These are phyloP conservation scores for Melocanna baccifera DNA, from an alignment of 176 grass and related monocot genomes.

Conservation along the genomic window DNA sequence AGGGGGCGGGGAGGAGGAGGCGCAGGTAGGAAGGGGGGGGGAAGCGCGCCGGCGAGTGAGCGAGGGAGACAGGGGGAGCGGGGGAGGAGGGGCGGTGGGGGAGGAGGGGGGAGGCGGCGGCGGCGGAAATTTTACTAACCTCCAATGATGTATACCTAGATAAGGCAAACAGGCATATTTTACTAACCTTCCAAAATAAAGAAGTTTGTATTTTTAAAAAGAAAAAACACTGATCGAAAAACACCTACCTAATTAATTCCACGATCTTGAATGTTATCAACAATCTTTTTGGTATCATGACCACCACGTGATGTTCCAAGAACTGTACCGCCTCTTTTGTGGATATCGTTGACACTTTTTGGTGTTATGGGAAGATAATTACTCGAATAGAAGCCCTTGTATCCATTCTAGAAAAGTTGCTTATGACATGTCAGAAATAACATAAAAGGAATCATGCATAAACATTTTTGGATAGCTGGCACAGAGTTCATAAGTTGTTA, in stretches of 20 bases:
- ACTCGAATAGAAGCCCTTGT: constrained; percentile 93
- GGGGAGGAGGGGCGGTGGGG: too few species aligned
- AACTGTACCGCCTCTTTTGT: constrained; percentile 88
- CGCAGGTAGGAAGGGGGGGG: too few species aligned
- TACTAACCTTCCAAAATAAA: constrained; percentile 10
- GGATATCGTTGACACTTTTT: constrained; percentile 94
- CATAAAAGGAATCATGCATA: background rate
- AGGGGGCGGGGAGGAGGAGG: too few species aligned
- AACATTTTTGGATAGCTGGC: too few species aligned
- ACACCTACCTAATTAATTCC: constrained; percentile 91
- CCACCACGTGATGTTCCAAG: constrained; percentile 94
- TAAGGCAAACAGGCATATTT: constrained; percentile 10
- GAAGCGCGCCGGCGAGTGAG: too few species aligned
- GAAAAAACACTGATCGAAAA: constrained; percentile 7
- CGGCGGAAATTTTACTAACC: too few species aligned
- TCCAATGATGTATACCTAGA: constrained; percentile 90
- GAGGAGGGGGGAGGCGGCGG: too few species aligned
- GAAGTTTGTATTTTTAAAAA: background rate
- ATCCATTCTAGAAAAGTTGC: constrained; percentile 67
- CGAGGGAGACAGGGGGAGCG: too few species aligned
- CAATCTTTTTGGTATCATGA: constrained; percentile 90
- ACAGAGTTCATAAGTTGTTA: constrained; percentile 14
- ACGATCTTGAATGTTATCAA: constrained; percentile 94
- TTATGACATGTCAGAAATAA: constrained; percentile 18
- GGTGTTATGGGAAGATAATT: constrained; percentile 84